Evolutionary conservation across 768 basidiomycete genomes (phyloP), one percentile per base, ranked within the genome.

Genomic region (Hirschioporus abietinus): DNA sequence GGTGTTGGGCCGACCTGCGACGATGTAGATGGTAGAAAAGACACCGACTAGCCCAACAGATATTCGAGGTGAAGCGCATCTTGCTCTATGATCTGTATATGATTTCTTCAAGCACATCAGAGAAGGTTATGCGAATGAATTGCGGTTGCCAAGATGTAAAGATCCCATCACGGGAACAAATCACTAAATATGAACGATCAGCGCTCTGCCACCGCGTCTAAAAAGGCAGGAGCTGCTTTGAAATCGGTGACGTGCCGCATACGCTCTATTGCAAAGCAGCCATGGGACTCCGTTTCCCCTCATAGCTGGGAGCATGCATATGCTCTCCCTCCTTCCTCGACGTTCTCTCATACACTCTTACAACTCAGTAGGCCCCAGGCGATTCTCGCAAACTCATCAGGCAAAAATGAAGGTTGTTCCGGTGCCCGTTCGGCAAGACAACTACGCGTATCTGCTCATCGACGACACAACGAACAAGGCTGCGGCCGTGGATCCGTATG

Each of bases 381-480:
- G 27, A 68, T 75, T 71, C 66, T 64, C 73, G 34, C 64, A 72
- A 66, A 71, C 72, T 52, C 42, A 72, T 17, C 23, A 64, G 34
- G 62, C 35, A 67, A 75, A 66, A 57, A 95, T 95, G 93, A 85
- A 84, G 70, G 80, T 95, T 73, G 78, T 94, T 17, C 87, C 93
- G 1, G 86, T 95, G 2, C 92, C 89, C 36, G 90, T 93, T 65
- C 84, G 88, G 68, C 77, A 85, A 34, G 93, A 95, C 76, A 95
- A 95, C 75, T 95, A 94, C 71, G 90, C 92, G 10, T 94, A 94
- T 74, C 82, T 94, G 20, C 78, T 95, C 77, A 78, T 94, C 67
- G 92, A 93, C 76, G 84, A 88, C 64, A 70, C 78, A 1, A 81
- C 86, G 5, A 86, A 83, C 65, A 83, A 83, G 65, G 93, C 93